Base-by-base conservation (phyloP, 306 rosid genomes). In the Bauhinia variegata region DNA sequence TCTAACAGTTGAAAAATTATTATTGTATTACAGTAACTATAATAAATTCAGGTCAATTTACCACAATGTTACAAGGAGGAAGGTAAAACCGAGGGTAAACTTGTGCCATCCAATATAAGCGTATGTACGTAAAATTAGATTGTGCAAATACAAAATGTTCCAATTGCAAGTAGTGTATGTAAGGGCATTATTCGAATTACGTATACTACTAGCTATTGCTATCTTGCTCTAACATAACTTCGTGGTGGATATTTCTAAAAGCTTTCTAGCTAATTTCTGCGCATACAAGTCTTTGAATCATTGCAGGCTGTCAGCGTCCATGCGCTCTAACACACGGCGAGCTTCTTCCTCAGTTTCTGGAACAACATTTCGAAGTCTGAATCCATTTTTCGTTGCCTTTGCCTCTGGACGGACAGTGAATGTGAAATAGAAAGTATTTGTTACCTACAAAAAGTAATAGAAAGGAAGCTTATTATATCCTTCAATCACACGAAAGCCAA, bases 281-380 rank as follows among this genome's bases (percentile, higher is more conserved):
- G 47, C 44, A 34, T 48, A 54, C 36, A n/a, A n/a, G 37, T 15
- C 18, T 55, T 56, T 36, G 11, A 44, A 55, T 56, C 68, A 67
- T 14, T 70, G 79, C 83, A 84, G 69, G 75, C 80, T 75, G 63
- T 85, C 95, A 39, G 96, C 90, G 75, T 86, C 97, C 82, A 86
- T 85, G 55, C 92, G 91, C 71, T 88, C 96, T 34, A 93, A 73
- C 42, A 93, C 77, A 4, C 80, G 90, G 11, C 71, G 86, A 0
- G 99, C 99, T 86, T 90, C 99, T 82, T 93, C 99, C 80, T 85
- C 99, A 1, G 99, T 88, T n/a, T 95, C 85, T 0, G 97, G 99
- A 73, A 93, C 97, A 43, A 90, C 96, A 1, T 78, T 86, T 42
- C 92, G 74, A 58, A 93, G 76, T 63, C 70, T 88, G 28, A 76